Evolutionary conservation across 768 basidiomycete genomes (phyloP).

Genomic region (Pisolithus sp.): DNA sequence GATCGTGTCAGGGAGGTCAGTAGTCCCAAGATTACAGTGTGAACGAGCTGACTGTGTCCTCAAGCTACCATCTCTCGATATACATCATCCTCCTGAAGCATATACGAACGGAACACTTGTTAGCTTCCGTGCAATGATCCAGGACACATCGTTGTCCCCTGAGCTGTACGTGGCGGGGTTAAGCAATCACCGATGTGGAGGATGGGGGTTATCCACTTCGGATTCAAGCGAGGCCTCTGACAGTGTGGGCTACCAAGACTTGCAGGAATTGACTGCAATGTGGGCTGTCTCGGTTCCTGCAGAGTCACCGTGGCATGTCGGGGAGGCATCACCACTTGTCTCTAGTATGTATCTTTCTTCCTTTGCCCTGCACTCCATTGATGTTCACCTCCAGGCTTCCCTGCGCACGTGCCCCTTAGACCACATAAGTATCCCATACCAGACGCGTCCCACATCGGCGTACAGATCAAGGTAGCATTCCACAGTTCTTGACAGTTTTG

Average conservation of each 20-base stretch:
- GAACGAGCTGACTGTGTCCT: conserved; percentile 1
- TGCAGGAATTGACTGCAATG: conserved; percentile 56
- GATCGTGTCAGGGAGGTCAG: conserved; percentile 27
- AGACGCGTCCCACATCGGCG: conserved; percentile 51
- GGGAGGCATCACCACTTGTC: conserved; percentile 21
- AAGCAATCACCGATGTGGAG: conserved; percentile 44
- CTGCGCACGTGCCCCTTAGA: conserved; percentile 22
- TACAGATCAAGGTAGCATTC: conserved; percentile 57
- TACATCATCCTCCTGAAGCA: conserved; percentile 41
- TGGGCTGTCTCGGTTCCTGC: conserved; percentile 78
- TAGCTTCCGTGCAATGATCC: conserved; percentile 71
- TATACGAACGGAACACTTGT: conserved; percentile 55
- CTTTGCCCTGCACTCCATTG: neutral
- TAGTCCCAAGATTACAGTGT: conserved; percentile 6
- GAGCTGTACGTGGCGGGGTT: conserved; percentile 63
- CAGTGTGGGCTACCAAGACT: conserved; percentile 37
- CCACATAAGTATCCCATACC: conserved; percentile 65
- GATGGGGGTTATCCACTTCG: conserved; percentile 61
- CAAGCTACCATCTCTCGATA: conserved; percentile 55
- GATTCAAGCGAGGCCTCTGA: conserved; percentile 10
- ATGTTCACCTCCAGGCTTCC: conserved; percentile 13
- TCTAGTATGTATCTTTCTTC: conserved; percentile 9
- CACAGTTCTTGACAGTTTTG: neutral
- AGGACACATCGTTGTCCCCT: conserved; percentile 69
- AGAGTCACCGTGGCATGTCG: conserved; percentile 51